A percentile compares a stretch with the other conserved stretches of the same genome.
phyloP scores from a whole-genome alignment of 2,329 filamentous ascomycete genomes.

The Phoma herbarum region DNA sequence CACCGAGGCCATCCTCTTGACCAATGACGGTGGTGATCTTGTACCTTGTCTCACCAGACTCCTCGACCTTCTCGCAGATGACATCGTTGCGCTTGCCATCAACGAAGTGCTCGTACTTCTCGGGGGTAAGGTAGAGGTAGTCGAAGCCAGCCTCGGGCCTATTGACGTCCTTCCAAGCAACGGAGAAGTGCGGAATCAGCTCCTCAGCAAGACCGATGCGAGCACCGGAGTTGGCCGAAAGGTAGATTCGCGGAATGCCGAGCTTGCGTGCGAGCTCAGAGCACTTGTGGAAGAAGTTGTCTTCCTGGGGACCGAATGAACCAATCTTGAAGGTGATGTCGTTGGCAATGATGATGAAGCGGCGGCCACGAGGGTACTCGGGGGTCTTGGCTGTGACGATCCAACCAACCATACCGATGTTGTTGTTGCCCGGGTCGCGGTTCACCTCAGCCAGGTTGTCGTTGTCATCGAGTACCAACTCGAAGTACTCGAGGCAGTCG shows the following conservation, averaged over 20 bases:
- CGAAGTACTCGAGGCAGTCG: conserved; percentile 92
- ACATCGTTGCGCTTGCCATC: conserved; percentile 77
- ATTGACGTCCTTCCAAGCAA: conserved; percentile 88
- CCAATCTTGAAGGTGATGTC: conserved; percentile 99
- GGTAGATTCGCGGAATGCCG: conserved; percentile 94
- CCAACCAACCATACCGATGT: conserved; percentile 98
- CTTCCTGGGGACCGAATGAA: conserved; percentile 94
- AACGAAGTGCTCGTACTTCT: conserved; percentile 86
- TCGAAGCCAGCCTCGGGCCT: conserved; percentile 92
- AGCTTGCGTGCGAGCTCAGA: conserved; percentile 93
- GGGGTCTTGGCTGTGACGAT: conserved; percentile 93
- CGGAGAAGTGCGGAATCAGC: conserved; percentile 95
- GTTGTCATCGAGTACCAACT: conserved; percentile 92
- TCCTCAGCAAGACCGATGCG: conserved; percentile 97
- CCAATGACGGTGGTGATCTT: conserved; percentile 95
- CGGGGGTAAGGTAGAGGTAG: conserved; percentile 91
- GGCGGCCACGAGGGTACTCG: conserved; percentile 90
- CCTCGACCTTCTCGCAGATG: conserved; percentile 85
- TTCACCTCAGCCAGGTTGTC: conserved; percentile 93
- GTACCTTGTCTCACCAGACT: conserved; percentile 88
- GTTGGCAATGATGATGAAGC: conserved; percentile 97
- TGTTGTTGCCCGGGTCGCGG: conserved; percentile 94
- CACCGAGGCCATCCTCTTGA: conserved; percentile 93
- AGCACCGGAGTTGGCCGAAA: conserved; percentile 98
- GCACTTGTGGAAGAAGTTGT: conserved; percentile 99